Evolutionary conservation across 306 rosid species (phyloP).

Genomic region (Inga laurina): DNA sequence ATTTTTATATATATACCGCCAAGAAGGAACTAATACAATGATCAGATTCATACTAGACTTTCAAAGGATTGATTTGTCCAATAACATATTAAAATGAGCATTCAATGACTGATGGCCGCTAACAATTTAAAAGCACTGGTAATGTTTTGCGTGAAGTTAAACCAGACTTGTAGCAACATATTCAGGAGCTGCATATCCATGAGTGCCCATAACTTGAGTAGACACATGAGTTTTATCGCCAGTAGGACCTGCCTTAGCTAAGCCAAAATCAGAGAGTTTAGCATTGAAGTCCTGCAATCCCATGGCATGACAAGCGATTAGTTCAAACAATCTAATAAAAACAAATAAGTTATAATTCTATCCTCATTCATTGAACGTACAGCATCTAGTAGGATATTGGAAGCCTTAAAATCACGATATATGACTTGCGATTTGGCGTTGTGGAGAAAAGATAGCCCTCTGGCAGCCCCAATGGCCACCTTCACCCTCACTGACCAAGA

Average conservation of each 20-base stretch:
- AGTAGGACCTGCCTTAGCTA: conserved; percentile 89
- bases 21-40: conserved; percentile 15
- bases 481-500: conserved; percentile 89
- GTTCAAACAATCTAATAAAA: conserved; percentile 7
- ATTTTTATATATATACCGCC: not conserved
- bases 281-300: conserved; percentile 77
- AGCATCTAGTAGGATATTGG: conserved; percentile 79
- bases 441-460: conserved; percentile 83
- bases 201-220: conserved; percentile 92
- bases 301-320: conserved; percentile 17
- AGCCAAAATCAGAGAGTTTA: conserved; percentile 87
- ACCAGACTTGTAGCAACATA: conserved; percentile 84
- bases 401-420: conserved; percentile 90
- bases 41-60: not conserved
- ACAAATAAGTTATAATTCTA: not conserved
- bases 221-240: conserved; percentile 96
- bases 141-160: conserved; percentile 29
- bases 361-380: conserved; percentile 44
- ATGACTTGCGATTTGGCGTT: conserved; percentile 84
- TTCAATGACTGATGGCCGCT: not conserved
- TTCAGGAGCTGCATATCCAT: conserved; percentile 94
- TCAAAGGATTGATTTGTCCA: conserved; percentile 15
- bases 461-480: conserved; percentile 89
- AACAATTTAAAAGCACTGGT: conserved; percentile 37
- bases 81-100: not conserved